Conservation (phyloP, 495 filamentous ascomycete species). For the Apiosordaria backusii region DNA sequence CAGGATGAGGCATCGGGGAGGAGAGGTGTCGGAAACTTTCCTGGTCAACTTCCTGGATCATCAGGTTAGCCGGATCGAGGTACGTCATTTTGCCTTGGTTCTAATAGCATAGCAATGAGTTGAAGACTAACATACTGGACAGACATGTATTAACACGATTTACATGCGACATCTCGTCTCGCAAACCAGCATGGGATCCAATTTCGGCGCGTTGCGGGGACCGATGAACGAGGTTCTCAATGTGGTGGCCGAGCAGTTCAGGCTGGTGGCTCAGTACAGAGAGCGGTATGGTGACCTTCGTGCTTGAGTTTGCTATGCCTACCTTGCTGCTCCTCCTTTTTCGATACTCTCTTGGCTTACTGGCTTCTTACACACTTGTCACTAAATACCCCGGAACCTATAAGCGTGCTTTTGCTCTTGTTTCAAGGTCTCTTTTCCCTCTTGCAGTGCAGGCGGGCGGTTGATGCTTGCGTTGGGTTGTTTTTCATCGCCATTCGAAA, state of each 20-base stretch:
- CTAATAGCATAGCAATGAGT: background rate
- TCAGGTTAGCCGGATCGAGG: slow-evolving; percentile 92
- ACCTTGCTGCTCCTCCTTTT: background rate
- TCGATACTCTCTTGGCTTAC: background rate
- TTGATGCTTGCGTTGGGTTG: background rate
- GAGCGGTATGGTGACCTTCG: slow-evolving; percentile 5
- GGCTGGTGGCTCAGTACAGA: background rate
- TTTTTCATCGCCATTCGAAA: background rate
- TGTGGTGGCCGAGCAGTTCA: slow-evolving; percentile 3
- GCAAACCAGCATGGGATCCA: background rate
- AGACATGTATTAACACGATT: slow-evolving; percentile 49
- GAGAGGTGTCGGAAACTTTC: slow-evolving; percentile 82
- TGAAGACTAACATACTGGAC: background rate
- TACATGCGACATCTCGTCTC: background rate
- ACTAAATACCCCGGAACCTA: background rate
- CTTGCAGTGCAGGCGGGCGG: background rate
- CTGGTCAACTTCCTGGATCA: slow-evolving; percentile 86
- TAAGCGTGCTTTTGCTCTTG: background rate
- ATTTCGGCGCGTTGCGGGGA: background rate
- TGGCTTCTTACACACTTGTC: background rate
- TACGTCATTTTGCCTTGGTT: slow-evolving; percentile 42
- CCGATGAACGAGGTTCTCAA: background rate
- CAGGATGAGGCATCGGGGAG: slow-evolving; percentile 75
- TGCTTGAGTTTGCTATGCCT: background rate
- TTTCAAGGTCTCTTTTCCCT: background rate